Base-by-base conservation (phyloP, 2,329 filamentous ascomycete genomes). In the Zymoseptoria brevis region DNA sequence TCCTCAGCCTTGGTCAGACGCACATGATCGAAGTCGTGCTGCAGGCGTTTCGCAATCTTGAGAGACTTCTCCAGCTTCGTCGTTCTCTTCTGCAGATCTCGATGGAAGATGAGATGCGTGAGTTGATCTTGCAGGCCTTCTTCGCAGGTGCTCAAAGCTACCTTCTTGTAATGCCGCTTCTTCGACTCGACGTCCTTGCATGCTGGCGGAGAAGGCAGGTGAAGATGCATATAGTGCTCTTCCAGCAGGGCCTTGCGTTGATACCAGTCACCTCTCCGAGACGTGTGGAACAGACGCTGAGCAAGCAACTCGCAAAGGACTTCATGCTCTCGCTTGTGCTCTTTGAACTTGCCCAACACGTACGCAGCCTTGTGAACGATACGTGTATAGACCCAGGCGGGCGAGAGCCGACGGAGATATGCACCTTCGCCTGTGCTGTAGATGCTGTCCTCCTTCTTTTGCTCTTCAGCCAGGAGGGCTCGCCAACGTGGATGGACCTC, bases 71-170 rank as follows among this genome's bases (percentile, higher is more conserved):
- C 94, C 0, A 99, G 82, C 74, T 96, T 97, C 54, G 84, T 82
- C n/a, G 96, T 83, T 1, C 94, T 87, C 73, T 96, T 97, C 72
- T 97, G 93, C 6, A 99, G 77, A 68, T 97, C 93, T 69, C 96
- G 90, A 71, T 99, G 93, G 71, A 90, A 93, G 60, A 96, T 94
- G 22, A 96, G 75, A 73, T 99, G 94, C 60, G 93, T 96, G 58
- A 94, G 83, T 26, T 85, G 85, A 68, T 99, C 94, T 71, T 96
- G 87, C 0, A 99, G 80, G 0, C 90, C 94, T 49, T 83, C 79
- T 73, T 96, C 92, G 69, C 94, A 97, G 0, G 94, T 99, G 7
- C 79, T 76, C 3, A 89, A 78, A 0, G 94, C 90, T 19, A 86
- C 80, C 8, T 83, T 80, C 70, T 87, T 90, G 92, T 92, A 99